phyloP scores from a whole-genome alignment of 257 asterid genomes.

The Petunia secreta region DNA sequence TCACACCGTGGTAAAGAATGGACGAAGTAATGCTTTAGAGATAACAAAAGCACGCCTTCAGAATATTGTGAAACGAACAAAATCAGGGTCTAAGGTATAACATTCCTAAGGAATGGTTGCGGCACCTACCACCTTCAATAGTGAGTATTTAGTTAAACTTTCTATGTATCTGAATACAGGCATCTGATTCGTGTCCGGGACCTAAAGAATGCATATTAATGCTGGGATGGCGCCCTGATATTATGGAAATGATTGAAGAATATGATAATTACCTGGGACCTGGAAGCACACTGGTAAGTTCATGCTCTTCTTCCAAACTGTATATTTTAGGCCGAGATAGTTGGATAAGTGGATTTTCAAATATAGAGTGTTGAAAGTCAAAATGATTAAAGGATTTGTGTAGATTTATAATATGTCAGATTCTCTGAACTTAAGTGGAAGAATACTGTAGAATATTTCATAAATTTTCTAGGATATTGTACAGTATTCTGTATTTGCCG shows the following conservation, averaged over 20 bases:
- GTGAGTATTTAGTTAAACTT: slow-evolving; percentile 26
- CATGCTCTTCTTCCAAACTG: slow-evolving; percentile 21
- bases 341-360: background rate
- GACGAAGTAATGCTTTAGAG: slow-evolving; percentile 48
- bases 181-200: slow-evolving; percentile 67
- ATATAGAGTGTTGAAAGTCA: background rate
- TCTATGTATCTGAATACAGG: slow-evolving; percentile 50
- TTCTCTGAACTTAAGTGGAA: too few species aligned
- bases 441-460: too few species aligned
- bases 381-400: too few species aligned
- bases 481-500: too few species aligned
- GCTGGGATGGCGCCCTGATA: slow-evolving; percentile 95
- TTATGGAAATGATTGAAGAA: slow-evolving; percentile 85
- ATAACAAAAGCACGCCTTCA: slow-evolving; percentile 57
- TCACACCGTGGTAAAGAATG: slow-evolving; percentile 47
- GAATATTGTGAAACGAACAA: slow-evolving; percentile 75
- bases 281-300: slow-evolving; percentile 79
- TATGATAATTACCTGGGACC: slow-evolving; percentile 95
- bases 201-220: slow-evolving; percentile 82
- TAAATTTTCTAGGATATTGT: too few species aligned
- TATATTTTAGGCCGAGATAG: slow-evolving; percentile 7
- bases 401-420: too few species aligned
- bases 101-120: slow-evolving; percentile 13
- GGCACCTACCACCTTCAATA: slow-evolving; percentile 28
- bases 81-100: slow-evolving; percentile 81